phyloP scores from a whole-genome alignment of 2,329 filamentous ascomycete species.

The Leptosphaerulina australis region DNA sequence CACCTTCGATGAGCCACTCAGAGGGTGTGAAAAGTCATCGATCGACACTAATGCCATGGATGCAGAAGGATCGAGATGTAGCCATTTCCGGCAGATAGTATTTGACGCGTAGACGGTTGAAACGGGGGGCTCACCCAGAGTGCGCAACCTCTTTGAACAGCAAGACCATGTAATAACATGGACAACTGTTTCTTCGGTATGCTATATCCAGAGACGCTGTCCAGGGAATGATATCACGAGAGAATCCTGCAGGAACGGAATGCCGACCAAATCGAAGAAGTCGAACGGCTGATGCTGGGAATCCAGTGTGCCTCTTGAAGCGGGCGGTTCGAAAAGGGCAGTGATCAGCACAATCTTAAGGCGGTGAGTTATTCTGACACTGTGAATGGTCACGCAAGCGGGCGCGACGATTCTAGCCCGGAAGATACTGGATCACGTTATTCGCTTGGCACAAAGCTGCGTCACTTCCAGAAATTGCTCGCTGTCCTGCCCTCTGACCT shows the following conservation, averaged over 20 bases:
- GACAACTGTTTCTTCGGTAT: neutral
- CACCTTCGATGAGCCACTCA: conserved; percentile 3
- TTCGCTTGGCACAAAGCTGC: conserved; percentile 35
- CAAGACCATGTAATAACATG: neutral
- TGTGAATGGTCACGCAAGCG: conserved; percentile 4
- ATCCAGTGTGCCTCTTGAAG: conserved; percentile 22
- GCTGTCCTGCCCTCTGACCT: conserved; percentile 45
- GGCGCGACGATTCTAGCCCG: conserved; percentile 12
- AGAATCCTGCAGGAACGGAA: conserved; percentile 19
- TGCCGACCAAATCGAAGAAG: conserved; percentile 10
- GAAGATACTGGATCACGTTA: conserved; percentile 38
- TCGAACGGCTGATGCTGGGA: conserved; percentile 15
- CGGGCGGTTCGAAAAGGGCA: conserved; percentile 30
- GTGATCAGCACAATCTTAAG: conserved; percentile 19
- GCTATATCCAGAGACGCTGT: conserved; percentile 3
- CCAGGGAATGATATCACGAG: conserved; percentile 17
- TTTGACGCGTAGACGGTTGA: conserved; percentile 1
- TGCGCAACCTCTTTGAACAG: neutral
- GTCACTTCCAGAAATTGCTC: conserved; percentile 43
- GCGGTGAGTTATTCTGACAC: conserved; percentile 18
- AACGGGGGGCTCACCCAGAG: neutral
- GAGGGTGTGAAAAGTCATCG: conserved; percentile 9
- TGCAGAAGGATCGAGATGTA: conserved; percentile 15
- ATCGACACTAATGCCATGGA: conserved; percentile 13
- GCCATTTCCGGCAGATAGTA: conserved; percentile 3